Evolutionary conservation across 2,329 filamentous ascomycete genomes (phyloP).

Genomic region (Myriosclerotinia curreyana): DNA sequence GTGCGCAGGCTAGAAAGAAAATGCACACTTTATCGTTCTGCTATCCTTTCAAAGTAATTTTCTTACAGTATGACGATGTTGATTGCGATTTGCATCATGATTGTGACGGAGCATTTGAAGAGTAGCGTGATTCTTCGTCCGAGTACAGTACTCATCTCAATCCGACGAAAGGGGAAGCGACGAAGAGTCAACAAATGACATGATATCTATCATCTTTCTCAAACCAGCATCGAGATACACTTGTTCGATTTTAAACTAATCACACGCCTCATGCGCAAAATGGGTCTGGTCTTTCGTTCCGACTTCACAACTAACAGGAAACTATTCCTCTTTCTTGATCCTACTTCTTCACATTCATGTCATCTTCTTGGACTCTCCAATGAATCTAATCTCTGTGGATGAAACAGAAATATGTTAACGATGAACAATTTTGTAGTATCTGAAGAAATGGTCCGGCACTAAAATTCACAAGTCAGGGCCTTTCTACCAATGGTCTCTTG

Average conservation of each 20-base stretch:
- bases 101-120: neutral
- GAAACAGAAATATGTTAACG: too few species aligned
- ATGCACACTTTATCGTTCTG: neutral
- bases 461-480: too few species aligned
- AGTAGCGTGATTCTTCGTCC: neutral
- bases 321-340: neutral
- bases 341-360: neutral
- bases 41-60: too few species aligned
- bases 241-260: neutral
- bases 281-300: neutral
- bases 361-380: neutral
- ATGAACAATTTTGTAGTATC: neutral
- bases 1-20: neutral
- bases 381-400: too few species aligned
- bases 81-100: neutral
- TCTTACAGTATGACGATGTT: neutral
- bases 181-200: neutral
- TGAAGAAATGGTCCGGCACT: neutral
- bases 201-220: neutral
- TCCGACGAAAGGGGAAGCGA: slow-evolving; percentile 3
- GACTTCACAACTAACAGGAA: neutral
- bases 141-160: neutral
- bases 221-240: neutral
- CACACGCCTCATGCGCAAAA: neutral
- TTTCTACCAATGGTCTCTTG: too few species aligned